Base-by-base conservation (phyloP, 129 eudicot species). In the Dittrichia graveolens region DNA sequence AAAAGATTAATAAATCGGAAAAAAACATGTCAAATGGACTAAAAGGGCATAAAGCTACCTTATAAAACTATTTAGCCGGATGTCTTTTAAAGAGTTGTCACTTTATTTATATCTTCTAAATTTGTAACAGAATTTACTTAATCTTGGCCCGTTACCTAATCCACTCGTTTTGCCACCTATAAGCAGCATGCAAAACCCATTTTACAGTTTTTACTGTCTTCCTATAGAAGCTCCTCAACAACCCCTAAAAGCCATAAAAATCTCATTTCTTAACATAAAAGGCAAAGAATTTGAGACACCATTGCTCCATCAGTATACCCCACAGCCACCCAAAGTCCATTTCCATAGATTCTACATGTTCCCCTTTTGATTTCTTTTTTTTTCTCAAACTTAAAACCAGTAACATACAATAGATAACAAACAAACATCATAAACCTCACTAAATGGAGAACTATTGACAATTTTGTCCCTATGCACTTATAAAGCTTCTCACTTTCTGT, bases 381-480 rank as follows among this genome's bases (percentile, higher is more conserved):
- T 57, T 40, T 15, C 65, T 56, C 69, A 64, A 42, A 31, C 19
- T 68, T 53, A 53, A 69, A 48, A 58, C 38, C 16, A 56, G 18
- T 31, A 15, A 46, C 44, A 46, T 38, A 37, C 48, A 71, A 43
- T 43, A 61, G 73, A 71, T 64, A 43, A 69, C 58, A 72, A 43
- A 69, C 58, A 62, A 35, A 77, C 4, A 63, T 61, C 67, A 63
- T 70, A 43, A 72, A 65, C 74, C 78, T 69, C 71, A 73, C 77
- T 62, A 61, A 68, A 40, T 39, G 61, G 49, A 80, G 78, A 80
- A 77, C 85, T 69, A 82, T 69, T 81, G 75, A 78, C 86, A 74
- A 85, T 53, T 76, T 69, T 71, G 61, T 76, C 83, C 70, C 88
- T 72, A 43, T 34, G 24, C 86, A 78, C 88, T 84, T 80, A 69